Evolutionary conservation across 306 rosid species (phyloP).

Genomic region (Cucumis melo): DNA sequence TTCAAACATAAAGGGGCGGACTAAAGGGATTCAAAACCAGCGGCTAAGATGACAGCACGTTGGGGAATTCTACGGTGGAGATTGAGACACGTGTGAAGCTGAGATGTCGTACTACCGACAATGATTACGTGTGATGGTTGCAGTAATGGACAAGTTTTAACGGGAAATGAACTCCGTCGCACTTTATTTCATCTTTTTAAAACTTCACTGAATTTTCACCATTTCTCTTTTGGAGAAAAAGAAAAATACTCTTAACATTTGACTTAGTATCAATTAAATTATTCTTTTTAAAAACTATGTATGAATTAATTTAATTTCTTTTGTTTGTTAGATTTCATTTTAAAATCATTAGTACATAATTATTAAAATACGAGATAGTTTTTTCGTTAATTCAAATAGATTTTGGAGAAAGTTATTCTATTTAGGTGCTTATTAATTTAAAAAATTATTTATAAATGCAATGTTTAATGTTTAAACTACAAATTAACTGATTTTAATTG

Average conservation of each 20-base stretch:
- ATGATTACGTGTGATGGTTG: not conserved
- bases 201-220: not conserved
- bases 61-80: not conserved
- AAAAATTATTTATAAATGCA: too few relatives aligned
- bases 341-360: too few relatives aligned
- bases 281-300: too few relatives aligned
- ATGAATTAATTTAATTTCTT: too few relatives aligned
- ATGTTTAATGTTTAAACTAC: too few relatives aligned
- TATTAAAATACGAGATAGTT: too few relatives aligned
- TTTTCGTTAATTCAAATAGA: too few relatives aligned
- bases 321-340: too few relatives aligned
- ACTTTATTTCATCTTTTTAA: not conserved
- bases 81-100: not conserved
- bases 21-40: slow-evolving; percentile 36
- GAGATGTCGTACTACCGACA: not conserved
- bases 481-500: too few relatives aligned
- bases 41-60: not conserved
- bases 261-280: too few relatives aligned
- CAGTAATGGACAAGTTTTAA: not conserved
- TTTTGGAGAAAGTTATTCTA: not conserved
- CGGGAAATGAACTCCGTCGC: not conserved
- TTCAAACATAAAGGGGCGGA: slow-evolving; percentile 84
- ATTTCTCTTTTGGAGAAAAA: not conserved
- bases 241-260: too few relatives aligned
- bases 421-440: too few relatives aligned